A percentile compares a stretch with the other conserved stretches of the same genome.
Evolutionary conservation across 1,284 basidiomycete species (phyloP).

Genomic region (Flammula alnicola): DNA sequence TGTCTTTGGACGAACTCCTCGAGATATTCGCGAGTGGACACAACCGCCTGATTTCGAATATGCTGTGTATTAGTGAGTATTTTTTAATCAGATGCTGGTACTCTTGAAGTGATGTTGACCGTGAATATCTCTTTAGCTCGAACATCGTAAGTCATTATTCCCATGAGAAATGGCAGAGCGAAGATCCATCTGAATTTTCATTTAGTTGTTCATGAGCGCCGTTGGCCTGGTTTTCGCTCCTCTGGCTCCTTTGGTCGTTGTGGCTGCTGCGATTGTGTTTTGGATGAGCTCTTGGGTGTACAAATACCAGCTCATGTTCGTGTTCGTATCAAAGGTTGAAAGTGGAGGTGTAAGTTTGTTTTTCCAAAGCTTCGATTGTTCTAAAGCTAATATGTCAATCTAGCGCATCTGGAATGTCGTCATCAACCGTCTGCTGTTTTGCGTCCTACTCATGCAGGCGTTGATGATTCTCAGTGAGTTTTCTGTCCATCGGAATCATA

Average conservation of each 20-base stretch:
- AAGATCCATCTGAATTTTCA: slow-evolving; percentile 11
- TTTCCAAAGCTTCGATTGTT: neutral
- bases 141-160: slow-evolving; percentile 54
- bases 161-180: neutral
- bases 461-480: slow-evolving; percentile 86
- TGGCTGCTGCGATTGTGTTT: slow-evolving; percentile 79
- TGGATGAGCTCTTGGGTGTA: slow-evolving; percentile 84
- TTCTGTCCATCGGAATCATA: too few species aligned
- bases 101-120: too few species aligned
- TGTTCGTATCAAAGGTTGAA: slow-evolving; percentile 86
- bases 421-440: slow-evolving; percentile 82
- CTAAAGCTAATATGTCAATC: slow-evolving; percentile 10
- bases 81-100: neutral
- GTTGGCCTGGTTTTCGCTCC: slow-evolving; percentile 92
- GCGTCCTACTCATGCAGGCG: slow-evolving; percentile 81
- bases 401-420: slow-evolving; percentile 93
- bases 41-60: slow-evolving; percentile 94
- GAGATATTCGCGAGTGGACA: slow-evolving; percentile 96
- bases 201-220: slow-evolving; percentile 82
- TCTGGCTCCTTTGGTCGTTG: slow-evolving; percentile 85
- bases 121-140: slow-evolving; percentile 48
- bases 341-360: slow-evolving; percentile 78
- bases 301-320: slow-evolving; percentile 95
- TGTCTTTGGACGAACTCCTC: slow-evolving; percentile 92
- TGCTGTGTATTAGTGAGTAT: slow-evolving; percentile 82